Base-by-base conservation (phyloP, 371 early-diverging fungal genomes). In the Mucor velutinosus region DNA sequence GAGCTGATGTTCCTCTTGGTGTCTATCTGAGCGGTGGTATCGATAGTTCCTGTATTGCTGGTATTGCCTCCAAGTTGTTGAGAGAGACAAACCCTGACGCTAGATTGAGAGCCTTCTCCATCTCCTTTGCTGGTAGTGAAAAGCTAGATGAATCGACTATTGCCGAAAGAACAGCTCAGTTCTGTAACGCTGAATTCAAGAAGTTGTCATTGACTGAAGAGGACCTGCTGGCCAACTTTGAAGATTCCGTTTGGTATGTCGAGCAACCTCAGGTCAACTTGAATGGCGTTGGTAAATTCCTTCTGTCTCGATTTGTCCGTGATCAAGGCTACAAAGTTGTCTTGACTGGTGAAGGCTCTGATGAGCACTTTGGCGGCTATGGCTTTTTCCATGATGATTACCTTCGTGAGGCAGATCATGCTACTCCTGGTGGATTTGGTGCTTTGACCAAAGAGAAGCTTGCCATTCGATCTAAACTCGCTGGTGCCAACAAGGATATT, bases 281-380 rank as follows among this genome's bases (percentile, higher is more conserved):
- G 33, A 57, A 57, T 7, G 53, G 53, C 2, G 53, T 53, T 14
- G 53, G 53, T 23, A 53, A 53, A 21, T 65, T 65, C 29, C 33
- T 73, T 7, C 41, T 73, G 45, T 73, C 73, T 12, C 45, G n/a
- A 32, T 56, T 65, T 58, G 69, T 65, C 3, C 69, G 69, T 55
- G 73, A 73, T 25, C 45, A 61, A 35, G 88, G 88, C 4, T 78
- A 81, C 71, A 75, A 61, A 37, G 72, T 80, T 0, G 80, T 89
- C n/a, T 77, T 83, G 67, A 87, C 89, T 0, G 90, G 90, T 27
- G 88, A 89, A 69, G 89, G 86, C 0, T 84, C 88, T 0, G 90
- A 89, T 58, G 90, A 89, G 57, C 75, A 87, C 21, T 90, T 88
- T 75, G 87, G 84, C 6, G 90, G 90, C 0, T 88, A 90, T 69